Conservation (phyloP, 2,329 filamentous ascomycete genomes). For the Phialophora verrucosa region DNA sequence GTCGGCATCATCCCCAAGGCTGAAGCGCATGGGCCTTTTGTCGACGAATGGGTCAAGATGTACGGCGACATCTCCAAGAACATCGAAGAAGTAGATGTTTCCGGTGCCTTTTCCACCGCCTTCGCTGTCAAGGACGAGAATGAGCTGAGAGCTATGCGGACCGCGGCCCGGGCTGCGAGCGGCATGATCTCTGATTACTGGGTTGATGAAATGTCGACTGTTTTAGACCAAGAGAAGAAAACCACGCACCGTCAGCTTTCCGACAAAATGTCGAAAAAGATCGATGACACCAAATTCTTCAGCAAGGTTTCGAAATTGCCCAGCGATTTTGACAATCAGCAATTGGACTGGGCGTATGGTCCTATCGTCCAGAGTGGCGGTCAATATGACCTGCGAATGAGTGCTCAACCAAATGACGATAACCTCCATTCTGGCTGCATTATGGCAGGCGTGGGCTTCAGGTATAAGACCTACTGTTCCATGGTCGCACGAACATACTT, state of each 20-base stretch:
- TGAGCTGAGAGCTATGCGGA: constrained; percentile 92
- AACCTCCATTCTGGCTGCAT: constrained; percentile 91
- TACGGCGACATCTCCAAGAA: constrained; percentile 81
- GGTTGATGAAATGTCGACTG: constrained; percentile 95
- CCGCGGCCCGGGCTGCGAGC: constrained; percentile 90
- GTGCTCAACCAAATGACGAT: constrained; percentile 71
- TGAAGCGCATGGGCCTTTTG: constrained; percentile 81
- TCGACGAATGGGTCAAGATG: constrained; percentile 92
- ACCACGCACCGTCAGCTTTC: constrained; percentile 86
- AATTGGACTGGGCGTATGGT: constrained; percentile 92
- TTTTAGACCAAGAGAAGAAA: constrained; percentile 95
- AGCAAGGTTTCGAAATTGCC: constrained; percentile 81
- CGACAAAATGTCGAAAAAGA: constrained; percentile 87
- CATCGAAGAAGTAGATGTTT: constrained; percentile 85
- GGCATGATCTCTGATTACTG: constrained; percentile 96
- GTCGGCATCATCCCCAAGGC: constrained; percentile 87
- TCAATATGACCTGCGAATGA: constrained; percentile 87
- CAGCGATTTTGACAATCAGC: constrained; percentile 80
- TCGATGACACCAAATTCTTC: constrained; percentile 95
- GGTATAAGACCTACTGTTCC: constrained; percentile 95
- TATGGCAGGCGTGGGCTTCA: constrained; percentile 85
- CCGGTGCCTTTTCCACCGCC: constrained; percentile 79
- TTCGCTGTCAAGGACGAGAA: constrained; percentile 94
- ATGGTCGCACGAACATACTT: constrained; percentile 92
- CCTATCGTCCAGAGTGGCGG: constrained; percentile 94